Evolutionary conservation across 2,329 filamentous ascomycete genomes (phyloP), one percentile per base, ranked within the genome.

Genomic region (Cladosporium sp.): DNA sequence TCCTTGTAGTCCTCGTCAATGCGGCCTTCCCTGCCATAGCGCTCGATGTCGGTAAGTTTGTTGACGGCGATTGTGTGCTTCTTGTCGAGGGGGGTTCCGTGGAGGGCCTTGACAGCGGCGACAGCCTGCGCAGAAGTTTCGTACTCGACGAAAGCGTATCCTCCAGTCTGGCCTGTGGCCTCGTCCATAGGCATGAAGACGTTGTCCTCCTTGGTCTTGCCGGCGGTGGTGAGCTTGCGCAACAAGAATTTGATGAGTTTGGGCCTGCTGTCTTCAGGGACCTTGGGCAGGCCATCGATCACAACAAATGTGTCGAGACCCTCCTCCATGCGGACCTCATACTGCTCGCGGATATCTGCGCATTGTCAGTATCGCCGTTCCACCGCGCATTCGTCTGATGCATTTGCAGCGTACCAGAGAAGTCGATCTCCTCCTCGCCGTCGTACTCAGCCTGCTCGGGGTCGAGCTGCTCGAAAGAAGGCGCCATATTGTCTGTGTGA

Each of bases 41-140:
- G 89, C 74, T 99, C 94, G 70, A 99, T 92, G 73, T 99, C 94
- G 68, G 92, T 97, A 68, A 99, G 83, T 78, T 99, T 99, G 85
- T 99, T 99, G 68, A 99, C 92, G 63, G 88, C 84, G 67, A 99
- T 85, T 53, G 85, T 96, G 82, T 99, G 92, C 79, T 88, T 97
- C 84, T 95, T 97, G 80, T 99, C 94, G 69, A 99, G 88, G 44
- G 93, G 84, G 5, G 89, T 86, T 68, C 85, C 84, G 75, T 99
- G 87, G 59, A 99, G 87, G 69, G 89, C 85, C 74, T 96, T 92
- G 67, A 92, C 90, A 57, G 93, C 94, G 55, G 90, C 90, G 57
- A 90, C 82, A 25, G 94, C 94, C 79, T 97, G 92, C 70, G 88
- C 90, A 58, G 94, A 82, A 12, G 91, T 91, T 62, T 91, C 88